Percentiles rank a stretch among this genome's conserved stretches.
Conservation (phyloP, 1,284 basidiomycete genomes). For the Cryptococcus depauperatus region DNA sequence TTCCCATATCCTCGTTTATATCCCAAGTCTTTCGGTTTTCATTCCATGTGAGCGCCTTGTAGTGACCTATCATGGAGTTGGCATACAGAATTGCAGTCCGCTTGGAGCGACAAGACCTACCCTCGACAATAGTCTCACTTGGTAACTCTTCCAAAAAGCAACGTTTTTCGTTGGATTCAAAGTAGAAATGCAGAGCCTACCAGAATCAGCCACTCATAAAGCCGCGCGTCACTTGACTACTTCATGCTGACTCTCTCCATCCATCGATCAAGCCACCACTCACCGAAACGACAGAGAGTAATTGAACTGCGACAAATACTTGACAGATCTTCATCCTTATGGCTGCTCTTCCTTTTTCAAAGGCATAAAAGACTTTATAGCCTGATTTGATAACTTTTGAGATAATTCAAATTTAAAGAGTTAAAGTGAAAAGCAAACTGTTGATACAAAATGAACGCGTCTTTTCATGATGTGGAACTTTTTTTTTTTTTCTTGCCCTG, state of each 20-base stretch:
- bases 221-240: too few species aligned
- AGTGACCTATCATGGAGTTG: slow-evolving; percentile 61
- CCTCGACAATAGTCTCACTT: slow-evolving; percentile 93
- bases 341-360: background rate
- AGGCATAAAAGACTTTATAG: too few species aligned
- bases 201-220: background rate
- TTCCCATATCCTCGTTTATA: slow-evolving; percentile 69
- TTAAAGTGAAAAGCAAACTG: too few species aligned
- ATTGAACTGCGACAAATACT: slow-evolving; percentile 15
- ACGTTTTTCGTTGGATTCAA: slow-evolving; percentile 80
- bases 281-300: slow-evolving; percentile 25
- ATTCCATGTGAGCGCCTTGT: slow-evolving; percentile 84
- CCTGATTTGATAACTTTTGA: too few species aligned
- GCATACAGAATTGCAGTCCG: background rate
- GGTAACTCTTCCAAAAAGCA: slow-evolving; percentile 98
- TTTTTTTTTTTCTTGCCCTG: too few species aligned
- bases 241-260: background rate
- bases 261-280: slow-evolving; percentile 1
- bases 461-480: too few species aligned
- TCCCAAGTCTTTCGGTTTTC: slow-evolving; percentile 62
- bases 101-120: slow-evolving; percentile 49
- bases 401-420: too few species aligned
- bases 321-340: slow-evolving; percentile 17
- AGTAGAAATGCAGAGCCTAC: slow-evolving; percentile 78
- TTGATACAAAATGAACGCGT: too few species aligned